Evolutionary conservation across 306 rosid species (phyloP).

Genomic region (Inga laurina): DNA sequence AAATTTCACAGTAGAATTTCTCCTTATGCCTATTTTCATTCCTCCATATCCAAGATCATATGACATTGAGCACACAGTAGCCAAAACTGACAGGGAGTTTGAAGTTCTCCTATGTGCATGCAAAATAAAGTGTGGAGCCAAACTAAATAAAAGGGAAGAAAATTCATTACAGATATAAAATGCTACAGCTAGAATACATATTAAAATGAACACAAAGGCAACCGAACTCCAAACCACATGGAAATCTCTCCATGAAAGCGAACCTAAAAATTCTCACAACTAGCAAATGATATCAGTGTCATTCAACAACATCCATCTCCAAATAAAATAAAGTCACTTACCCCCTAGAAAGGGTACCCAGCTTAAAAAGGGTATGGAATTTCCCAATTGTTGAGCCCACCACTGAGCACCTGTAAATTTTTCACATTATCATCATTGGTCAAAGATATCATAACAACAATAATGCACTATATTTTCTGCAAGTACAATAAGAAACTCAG

Average conservation of each 20-base stretch:
- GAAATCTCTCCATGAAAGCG: slow-evolving; percentile 1
- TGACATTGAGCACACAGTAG: background rate
- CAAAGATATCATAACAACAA: background rate
- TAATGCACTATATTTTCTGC: slow-evolving; percentile 6
- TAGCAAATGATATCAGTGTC: slow-evolving; percentile 1
- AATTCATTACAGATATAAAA: background rate
- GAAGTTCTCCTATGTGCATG: background rate
- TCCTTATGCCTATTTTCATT: slow-evolving; percentile 9
- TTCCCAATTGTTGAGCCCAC: slow-evolving; percentile 81
- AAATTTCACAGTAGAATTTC: background rate
- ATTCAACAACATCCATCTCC: slow-evolving; percentile 14
- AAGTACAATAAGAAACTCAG: slow-evolving; percentile 14
- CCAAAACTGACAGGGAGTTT: background rate
- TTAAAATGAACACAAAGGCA: background rate
- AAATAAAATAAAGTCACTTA: slow-evolving; percentile 39
- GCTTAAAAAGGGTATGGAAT: slow-evolving; percentile 69
- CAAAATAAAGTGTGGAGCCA: background rate
- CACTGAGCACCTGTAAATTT: slow-evolving; percentile 79
- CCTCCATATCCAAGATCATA: slow-evolving; percentile 1
- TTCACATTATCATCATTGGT: background rate
- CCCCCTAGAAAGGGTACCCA: slow-evolving; percentile 77
- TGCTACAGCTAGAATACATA: background rate
- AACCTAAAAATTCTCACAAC: slow-evolving; percentile 11
- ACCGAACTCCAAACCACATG: slow-evolving; percentile 9
- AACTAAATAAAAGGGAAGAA: background rate